Evolutionary conservation across 164 flowering plant species (phyloP).

Genomic region (Tinospora cordifolia): DNA sequence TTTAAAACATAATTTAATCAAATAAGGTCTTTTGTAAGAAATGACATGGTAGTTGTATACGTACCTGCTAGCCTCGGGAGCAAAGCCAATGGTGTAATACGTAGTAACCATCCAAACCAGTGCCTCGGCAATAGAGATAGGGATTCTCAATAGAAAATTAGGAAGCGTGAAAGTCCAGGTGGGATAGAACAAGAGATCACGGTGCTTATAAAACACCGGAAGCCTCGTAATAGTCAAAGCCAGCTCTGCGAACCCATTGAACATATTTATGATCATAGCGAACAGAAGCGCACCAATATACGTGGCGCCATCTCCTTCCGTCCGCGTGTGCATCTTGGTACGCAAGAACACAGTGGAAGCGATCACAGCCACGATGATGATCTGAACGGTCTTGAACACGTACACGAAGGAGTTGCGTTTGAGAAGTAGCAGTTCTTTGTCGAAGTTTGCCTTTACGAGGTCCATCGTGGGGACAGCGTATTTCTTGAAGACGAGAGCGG

Average conservation of each 20-base stretch:
- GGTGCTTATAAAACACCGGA: slow-evolving; percentile 93
- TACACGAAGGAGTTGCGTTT: slow-evolving; percentile 75
- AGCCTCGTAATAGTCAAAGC: slow-evolving; percentile 63
- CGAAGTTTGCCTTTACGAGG: slow-evolving; percentile 63
- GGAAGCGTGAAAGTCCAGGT: slow-evolving; percentile 86
- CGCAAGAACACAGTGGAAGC: slow-evolving; percentile 64
- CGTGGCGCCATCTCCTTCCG: slow-evolving; percentile 51
- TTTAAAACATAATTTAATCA: too few relatives aligned
- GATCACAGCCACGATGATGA: slow-evolving; percentile 51
- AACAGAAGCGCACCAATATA: slow-evolving; percentile 72
- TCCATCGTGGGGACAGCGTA: slow-evolving; percentile 55
- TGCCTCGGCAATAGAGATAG: slow-evolving; percentile 66
- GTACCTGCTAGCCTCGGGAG: slow-evolving; percentile 93
- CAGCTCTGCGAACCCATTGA: slow-evolving; percentile 89
- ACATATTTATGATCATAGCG: slow-evolving; percentile 61
- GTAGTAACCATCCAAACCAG: slow-evolving; percentile 57
- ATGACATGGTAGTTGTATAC: slow-evolving; percentile 20
- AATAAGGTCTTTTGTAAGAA: too few relatives aligned
- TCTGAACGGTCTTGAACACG: slow-evolving; percentile 75
- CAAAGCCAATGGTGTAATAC: slow-evolving; percentile 80
- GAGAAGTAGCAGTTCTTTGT: slow-evolving; percentile 75
- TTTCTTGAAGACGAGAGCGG: slow-evolving; percentile 62
- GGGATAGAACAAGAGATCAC: slow-evolving; percentile 83
- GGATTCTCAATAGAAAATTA: slow-evolving; percentile 54
- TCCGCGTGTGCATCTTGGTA: slow-evolving; percentile 42